Evolutionary conservation across 1,284 basidiomycete genomes (phyloP).

Genomic region (Cryptococcus amylolentus): DNA sequence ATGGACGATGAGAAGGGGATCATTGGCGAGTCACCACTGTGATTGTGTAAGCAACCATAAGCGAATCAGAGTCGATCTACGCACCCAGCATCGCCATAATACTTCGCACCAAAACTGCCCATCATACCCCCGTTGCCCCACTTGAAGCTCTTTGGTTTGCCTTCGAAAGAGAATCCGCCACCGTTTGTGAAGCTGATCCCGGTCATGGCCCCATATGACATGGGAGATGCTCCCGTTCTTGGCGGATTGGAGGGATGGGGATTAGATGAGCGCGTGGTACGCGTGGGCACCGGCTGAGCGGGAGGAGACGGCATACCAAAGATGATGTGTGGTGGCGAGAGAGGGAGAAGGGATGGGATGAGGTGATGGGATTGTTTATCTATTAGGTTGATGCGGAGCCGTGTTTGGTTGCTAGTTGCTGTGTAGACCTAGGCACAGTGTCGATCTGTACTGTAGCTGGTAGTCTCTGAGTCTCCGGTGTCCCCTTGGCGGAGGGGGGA

Average conservation of each 20-base stretch:
- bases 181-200: constrained; percentile 44
- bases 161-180: constrained; percentile 40
- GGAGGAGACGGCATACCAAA: constrained; percentile 24
- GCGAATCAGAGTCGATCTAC: constrained; percentile 4
- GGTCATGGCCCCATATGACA: constrained; percentile 45
- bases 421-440: background rate
- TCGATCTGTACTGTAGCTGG: background rate
- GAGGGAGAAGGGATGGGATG: background rate
- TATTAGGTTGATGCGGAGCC: background rate
- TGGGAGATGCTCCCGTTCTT: constrained; percentile 28
- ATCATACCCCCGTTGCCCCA: constrained; percentile 19
- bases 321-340: background rate
- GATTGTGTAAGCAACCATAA: background rate
- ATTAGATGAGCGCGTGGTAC: constrained; percentile 10
- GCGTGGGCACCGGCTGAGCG: constrained; percentile 23
- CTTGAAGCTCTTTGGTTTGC: constrained; percentile 14
- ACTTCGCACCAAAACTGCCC: constrained; percentile 41
- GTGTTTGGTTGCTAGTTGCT: background rate
- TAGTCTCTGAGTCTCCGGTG: background rate
- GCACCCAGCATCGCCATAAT: constrained; percentile 43
- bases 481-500: background rate
- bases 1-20: constrained; percentile 41
- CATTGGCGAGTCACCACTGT: constrained; percentile 32
- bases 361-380: background rate
- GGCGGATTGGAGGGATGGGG: constrained; percentile 7